phyloP scores from a whole-genome alignment of 495 filamentous ascomycete species.

The Trichoderma asperelloides region DNA sequence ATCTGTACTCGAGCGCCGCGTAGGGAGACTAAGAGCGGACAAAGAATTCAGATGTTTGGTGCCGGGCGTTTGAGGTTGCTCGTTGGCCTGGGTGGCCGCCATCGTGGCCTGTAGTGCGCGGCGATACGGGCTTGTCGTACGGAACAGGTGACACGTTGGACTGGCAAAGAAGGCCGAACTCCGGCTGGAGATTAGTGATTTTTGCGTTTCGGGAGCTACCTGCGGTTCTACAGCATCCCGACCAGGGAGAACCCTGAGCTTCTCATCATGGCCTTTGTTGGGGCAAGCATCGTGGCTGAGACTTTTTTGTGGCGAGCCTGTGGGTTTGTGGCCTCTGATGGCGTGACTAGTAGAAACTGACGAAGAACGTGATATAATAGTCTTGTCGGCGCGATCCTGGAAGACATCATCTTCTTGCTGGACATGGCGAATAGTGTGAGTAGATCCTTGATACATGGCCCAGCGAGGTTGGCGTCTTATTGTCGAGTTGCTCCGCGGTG shows the following conservation, averaged over 20 bases:
- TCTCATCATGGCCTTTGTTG: neutral
- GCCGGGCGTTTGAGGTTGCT: slow-evolving; percentile 19
- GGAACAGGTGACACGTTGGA: slow-evolving; percentile 37
- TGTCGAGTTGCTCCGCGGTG: neutral
- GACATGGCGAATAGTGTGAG: slow-evolving; percentile 21
- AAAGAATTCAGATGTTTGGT: slow-evolving; percentile 41
- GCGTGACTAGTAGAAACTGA: neutral
- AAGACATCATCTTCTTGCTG: slow-evolving; percentile 12
- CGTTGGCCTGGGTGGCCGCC: slow-evolving; percentile 19
- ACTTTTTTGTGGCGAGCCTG: neutral
- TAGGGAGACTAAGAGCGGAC: slow-evolving; percentile 18
- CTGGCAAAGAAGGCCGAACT: slow-evolving; percentile 35
- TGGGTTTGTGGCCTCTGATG: neutral
- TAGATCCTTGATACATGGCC: slow-evolving; percentile 16
- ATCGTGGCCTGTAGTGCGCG: slow-evolving; percentile 39
- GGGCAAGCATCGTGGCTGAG: neutral
- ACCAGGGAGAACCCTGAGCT: neutral
- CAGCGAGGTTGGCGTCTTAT: neutral
- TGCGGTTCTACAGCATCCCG: neutral
- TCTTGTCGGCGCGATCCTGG: neutral
- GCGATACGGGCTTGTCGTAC: slow-evolving; percentile 47
- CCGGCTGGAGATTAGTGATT: slow-evolving; percentile 6
- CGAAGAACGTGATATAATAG: slow-evolving; percentile 11
- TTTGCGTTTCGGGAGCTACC: neutral
- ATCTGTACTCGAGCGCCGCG: slow-evolving; percentile 20